Evolutionary conservation across 2,329 filamentous ascomycete species (phyloP), one percentile per base, ranked within the genome.

Genomic region (Metarhizium robertsii): DNA sequence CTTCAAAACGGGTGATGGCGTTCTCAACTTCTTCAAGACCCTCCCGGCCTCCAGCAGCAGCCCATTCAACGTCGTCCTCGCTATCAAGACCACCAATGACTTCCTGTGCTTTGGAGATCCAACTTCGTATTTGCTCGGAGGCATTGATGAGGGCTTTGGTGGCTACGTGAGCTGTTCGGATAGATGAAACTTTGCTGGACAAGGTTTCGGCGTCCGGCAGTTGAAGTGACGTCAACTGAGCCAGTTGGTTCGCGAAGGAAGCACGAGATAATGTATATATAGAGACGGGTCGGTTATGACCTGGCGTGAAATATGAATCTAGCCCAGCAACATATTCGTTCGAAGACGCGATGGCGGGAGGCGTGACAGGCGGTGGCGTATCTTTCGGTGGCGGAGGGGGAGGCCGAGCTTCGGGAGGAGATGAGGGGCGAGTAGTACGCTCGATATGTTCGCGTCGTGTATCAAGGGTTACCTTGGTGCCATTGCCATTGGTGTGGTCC

Each of bases 21-120:
- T 75, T 81, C 64, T 87, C 84, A 29, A 87, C 85, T 61, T 87
- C 85, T 52, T 85, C 85, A 40, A 92, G 76, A 2, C 89, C 89
- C 69, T 92, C 88, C 58, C 87, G 79, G 2, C 94, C 94, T 53
- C 90, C 94, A 6, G 83, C 83, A 2, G 92, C 92, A 2, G 94
- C 92, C 94, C 94, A 99, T 70, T 97, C 92, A 16, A 97, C 91
- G 67, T 99, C 94, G 69, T 97, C 94, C 60, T 97, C 92, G 53
- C 92, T 91, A 68, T 97, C 91, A 46, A 99, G 76, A 5, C 92
- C 92, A 54, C 83, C 82, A 53, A 99, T 84, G 36, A 97, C 92
- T 64, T 95, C 90, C 0, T 87, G 87, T 0, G 92, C 92, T 69
- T 96, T 96, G 60, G 82, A 81, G 66, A 96, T 96, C 94, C 94